Conservation (phyloP, 306 rosid species). For the Vigna trinervia region DNA sequence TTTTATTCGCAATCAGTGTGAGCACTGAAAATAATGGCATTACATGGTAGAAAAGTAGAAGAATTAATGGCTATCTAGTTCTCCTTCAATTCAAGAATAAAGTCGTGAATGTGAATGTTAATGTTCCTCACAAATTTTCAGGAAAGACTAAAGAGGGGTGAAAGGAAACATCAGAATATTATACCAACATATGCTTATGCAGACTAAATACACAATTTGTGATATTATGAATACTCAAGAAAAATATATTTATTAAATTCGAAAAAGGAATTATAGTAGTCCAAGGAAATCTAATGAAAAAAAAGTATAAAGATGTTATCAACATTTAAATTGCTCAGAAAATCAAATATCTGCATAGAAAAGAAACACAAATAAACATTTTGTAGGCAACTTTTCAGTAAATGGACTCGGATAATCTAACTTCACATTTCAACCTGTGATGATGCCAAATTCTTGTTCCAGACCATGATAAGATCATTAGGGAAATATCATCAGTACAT, state of each 20-base stretch:
- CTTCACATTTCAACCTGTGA: slow-evolving; percentile 3
- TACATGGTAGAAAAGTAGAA: not conserved
- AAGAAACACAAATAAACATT: not conserved
- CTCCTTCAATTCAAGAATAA: not conserved
- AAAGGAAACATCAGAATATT: not conserved
- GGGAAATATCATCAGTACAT: slow-evolving; percentile 69
- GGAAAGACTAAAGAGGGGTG: not conserved
- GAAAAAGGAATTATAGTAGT: slow-evolving; percentile 1
- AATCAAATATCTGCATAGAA: not conserved
- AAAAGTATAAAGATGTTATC: not conserved
- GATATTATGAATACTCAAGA: slow-evolving; percentile 1
- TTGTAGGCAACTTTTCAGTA: not conserved
- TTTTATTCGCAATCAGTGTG: not conserved
- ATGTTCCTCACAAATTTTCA: not conserved
- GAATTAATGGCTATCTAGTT: slow-evolving; percentile 1
- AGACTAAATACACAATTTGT: not conserved
- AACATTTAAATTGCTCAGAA: not conserved
- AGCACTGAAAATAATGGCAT: not conserved
- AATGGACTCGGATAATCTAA: slow-evolving; percentile 14
- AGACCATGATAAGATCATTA: slow-evolving; percentile 68
- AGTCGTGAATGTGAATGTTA: not conserved
- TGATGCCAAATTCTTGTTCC: slow-evolving; percentile 48
- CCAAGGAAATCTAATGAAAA: not conserved
- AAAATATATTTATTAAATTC: not conserved
- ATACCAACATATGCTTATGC: not conserved